Conservation (phyloP, 2,329 filamentous ascomycete species). For the Stachybotrys chlorohalonatus region DNA sequence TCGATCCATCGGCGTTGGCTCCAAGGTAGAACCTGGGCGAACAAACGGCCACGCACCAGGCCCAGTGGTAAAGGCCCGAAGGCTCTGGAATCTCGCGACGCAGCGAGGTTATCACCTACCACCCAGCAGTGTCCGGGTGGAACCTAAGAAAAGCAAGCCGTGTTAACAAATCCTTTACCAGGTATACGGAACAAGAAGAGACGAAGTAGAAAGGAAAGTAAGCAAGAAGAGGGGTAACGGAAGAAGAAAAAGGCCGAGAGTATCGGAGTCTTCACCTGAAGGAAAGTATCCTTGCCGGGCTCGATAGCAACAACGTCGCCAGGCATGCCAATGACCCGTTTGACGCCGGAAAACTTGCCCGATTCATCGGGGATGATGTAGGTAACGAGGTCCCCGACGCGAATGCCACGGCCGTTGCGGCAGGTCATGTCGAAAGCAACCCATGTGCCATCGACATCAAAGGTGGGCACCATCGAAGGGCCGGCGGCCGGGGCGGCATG, state of each 20-base stretch:
- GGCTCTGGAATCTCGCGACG: conserved; percentile 75
- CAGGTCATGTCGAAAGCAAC: conserved; percentile 60
- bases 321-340: conserved; percentile 69
- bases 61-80: conserved; percentile 83
- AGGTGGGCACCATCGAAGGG: conserved; percentile 84
- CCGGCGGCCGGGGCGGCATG: conserved; percentile 53
- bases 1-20: conserved; percentile 41
- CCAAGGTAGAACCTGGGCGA: conserved; percentile 51
- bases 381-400: conserved; percentile 76
- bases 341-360: conserved; percentile 51
- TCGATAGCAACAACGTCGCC: conserved; percentile 67
- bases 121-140: conserved; percentile 90
- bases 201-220: not conserved
- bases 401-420: conserved; percentile 53
- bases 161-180: too few relatives aligned
- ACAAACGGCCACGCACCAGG: conserved; percentile 73
- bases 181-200: too few relatives aligned
- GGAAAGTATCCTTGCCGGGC: conserved; percentile 31
- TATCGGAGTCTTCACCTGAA: conserved; percentile 45
- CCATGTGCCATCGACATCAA: conserved; percentile 57
- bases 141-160: conserved; percentile 42
- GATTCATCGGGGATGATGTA: conserved; percentile 66
- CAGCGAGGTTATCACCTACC: conserved; percentile 76
- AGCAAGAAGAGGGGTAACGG: not conserved
- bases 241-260: not conserved